Evolutionary conservation across 2,329 filamentous ascomycete species (phyloP).

Genomic region (Tolypocladium ophioglossoides): DNA sequence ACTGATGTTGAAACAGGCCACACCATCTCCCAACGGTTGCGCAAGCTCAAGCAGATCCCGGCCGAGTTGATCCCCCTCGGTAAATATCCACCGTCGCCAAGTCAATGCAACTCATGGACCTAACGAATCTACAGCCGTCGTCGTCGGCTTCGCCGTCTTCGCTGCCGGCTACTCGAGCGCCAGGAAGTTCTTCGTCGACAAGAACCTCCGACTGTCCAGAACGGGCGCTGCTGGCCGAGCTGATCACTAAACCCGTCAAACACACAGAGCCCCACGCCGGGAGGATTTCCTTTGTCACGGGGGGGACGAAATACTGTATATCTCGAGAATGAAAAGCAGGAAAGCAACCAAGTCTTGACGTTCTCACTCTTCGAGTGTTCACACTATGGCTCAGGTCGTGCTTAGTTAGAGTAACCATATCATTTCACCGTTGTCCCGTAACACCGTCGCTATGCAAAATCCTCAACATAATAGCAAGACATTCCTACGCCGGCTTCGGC

Average conservation of each 20-base stretch:
- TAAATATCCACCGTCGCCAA: conserved; percentile 28
- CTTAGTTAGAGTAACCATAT: conserved; percentile 4
- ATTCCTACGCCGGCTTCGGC: conserved; percentile 60
- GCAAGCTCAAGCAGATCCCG: conserved; percentile 80
- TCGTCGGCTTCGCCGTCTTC: conserved; percentile 73
- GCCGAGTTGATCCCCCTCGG: conserved; percentile 91
- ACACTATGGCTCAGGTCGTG: not conserved
- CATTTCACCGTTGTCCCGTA: conserved; percentile 12
- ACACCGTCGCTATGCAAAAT: conserved; percentile 37
- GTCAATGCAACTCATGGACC: not conserved
- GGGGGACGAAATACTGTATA: conserved; percentile 7
- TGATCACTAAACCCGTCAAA: conserved; percentile 21
- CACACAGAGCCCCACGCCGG: conserved; percentile 1
- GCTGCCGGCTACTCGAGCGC: conserved; percentile 73
- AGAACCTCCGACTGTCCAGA: conserved; percentile 79
- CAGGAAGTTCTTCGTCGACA: conserved; percentile 80
- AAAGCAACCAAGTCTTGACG: not conserved
- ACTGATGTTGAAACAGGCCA: conserved; percentile 52
- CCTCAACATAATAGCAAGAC: conserved; percentile 6
- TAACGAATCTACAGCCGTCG: conserved; percentile 49
- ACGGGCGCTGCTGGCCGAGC: conserved; percentile 40
- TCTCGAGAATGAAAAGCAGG: conserved; percentile 7
- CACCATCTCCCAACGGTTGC: conserved; percentile 91
- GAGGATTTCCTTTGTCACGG: conserved; percentile 4
- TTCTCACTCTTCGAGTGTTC: not conserved